phyloP scores from a whole-genome alignment of 305 asterid species.

The Solanum chacoense region DNA sequence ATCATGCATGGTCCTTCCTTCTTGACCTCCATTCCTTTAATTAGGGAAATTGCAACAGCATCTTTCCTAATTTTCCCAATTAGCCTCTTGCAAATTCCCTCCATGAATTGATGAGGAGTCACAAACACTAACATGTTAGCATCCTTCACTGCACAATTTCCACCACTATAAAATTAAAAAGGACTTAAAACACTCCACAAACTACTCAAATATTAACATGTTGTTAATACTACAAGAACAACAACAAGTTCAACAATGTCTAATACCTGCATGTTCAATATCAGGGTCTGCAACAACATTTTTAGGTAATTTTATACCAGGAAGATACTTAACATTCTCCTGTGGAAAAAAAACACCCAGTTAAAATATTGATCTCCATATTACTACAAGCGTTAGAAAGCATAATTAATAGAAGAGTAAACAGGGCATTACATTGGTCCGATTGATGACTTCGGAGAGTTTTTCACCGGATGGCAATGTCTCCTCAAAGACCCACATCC shows the following conservation, averaged over 20 bases:
- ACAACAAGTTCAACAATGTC: background rate
- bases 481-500: conserved; percentile 88
- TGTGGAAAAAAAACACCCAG: background rate
- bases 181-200: background rate
- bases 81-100: conserved; percentile 62
- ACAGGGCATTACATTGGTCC: conserved; percentile 32
- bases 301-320: conserved; percentile 70
- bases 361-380: background rate
- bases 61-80: conserved; percentile 55
- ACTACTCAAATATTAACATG: background rate
- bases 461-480: conserved; percentile 57
- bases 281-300: conserved; percentile 74
- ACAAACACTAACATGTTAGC: conserved; percentile 81
- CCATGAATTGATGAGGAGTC: conserved; percentile 93
- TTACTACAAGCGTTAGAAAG: background rate
- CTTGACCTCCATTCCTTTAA: conserved; percentile 93
- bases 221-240: background rate
- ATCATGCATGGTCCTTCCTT: conserved; percentile 95
- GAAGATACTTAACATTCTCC: conserved; percentile 87
- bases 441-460: conserved; percentile 61
- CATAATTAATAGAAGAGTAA: background rate
- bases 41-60: conserved; percentile 65
- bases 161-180: background rate
- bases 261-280: conserved; percentile 69
- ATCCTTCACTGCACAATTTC: conserved; percentile 46